Evolutionary conservation across 129 eudicot genomes (phyloP), one percentile per base, ranked within the genome.

Genomic region (Ambrosia artemisiifolia): DNA sequence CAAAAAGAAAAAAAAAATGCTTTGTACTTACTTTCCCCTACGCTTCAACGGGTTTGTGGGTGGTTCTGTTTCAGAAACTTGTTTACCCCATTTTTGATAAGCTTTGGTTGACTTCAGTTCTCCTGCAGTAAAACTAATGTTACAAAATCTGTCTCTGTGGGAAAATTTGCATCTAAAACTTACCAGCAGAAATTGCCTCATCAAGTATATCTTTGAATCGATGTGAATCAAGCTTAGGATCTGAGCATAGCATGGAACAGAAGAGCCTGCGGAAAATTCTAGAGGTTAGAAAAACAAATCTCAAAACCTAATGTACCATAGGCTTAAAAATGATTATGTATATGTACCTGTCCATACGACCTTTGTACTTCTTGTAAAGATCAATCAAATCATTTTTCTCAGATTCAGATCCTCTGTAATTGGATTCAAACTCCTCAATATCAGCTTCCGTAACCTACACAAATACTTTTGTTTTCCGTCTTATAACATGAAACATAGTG

Each of bases 171-270:
- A 47, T 67, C 24, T 32, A 14, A 33, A 36, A 30, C 73, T 49
- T 35, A 95, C 99, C 99, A 32, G 86, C 78, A 66, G 86, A 83
- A 34, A 90, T 86, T n/a, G 94, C 92, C 84, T 90, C 99, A 43
- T 94, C 96, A 59, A 94, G 75, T 11, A 90, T 88, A 81, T 94
- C 99, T 84, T 94, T 94, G 83, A 90, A 94, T 28, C 97, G 86
- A 68, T 94, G 99, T 50, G 99, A 90, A 83, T 94, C 99, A 80
- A 94, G 83, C 69, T 73, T 82, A n/a, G 91, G 35, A 79, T 95
- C 94, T 32, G 99, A 95, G 84, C 99, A 95, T 49, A 95, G 78
- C 99, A 95, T 90, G 67, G 94, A 91, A 81, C 96, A 90, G 72
- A 95, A 95, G 66, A 95, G 88, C 88, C 99, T 95, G 83, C 42